Base-by-base conservation (phyloP, 768 basidiomycete genomes). In the Boletales sp. region DNA sequence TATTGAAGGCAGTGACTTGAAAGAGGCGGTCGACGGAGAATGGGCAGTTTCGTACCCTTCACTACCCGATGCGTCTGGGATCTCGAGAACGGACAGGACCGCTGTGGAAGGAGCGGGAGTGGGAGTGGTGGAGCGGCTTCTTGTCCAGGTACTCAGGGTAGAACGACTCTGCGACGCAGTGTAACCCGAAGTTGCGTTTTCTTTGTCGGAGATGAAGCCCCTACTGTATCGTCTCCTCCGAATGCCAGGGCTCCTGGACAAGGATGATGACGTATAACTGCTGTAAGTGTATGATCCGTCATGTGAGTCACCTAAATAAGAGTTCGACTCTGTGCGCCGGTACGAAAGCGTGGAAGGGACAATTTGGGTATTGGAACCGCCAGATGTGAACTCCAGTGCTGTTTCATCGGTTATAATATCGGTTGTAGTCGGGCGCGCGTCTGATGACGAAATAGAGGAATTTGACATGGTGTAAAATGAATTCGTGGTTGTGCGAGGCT, bases 161-260 rank as follows among this genome's bases (percentile, higher is more conserved):
- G 52, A 76, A 61, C 46, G 68, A 58, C 58, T 67, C 11, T 62
- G 62, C 7, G 70, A 64, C 15, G 69, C 68, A 1, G 64, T 64
- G 43, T 69, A 71, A 4, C 62, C 66, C 6, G 66, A 62, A 2
- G 60, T 53, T 6, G 62, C 65, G 55, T 84, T 83, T 64, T 84
- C 84, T 61, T 82, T 84, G 52, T 87, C 82, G 1, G 78, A 80
- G 39, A 56, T 63, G 56, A 60, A 63, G 52, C 54, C 61, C 45
- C 67, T 68, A 34, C 72, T 70, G 3, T 76, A 74, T 5, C 72
- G 65, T 32, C 81, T 71, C 50, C 85, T 70, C 47, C 83, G 70
- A 8, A 88, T 74, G 35, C 75, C 85, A 14, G 79, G 66, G 0
- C 80, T 77, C 19, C 87, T 74, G 8, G 83, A 79, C 17, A 88